Evolutionary conservation across 805 yeast genomes (phyloP), one percentile per base, ranked within the genome.

Genomic region (Monosporozyma yasuniensis): DNA sequence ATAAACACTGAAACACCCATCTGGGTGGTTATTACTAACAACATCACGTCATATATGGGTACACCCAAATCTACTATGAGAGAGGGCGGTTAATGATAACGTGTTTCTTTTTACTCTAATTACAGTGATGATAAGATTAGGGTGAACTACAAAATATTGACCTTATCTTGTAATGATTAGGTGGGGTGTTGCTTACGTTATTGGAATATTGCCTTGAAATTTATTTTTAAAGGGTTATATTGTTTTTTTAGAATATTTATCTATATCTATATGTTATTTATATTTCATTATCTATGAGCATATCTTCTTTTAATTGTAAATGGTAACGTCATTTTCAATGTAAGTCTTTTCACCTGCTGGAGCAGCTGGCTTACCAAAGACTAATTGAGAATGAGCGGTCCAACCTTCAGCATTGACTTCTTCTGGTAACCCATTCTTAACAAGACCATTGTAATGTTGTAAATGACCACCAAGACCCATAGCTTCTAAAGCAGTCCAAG

Each of bases 391-490:
- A 52, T 69, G 72, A 46, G 75, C 72, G 39, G 60, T 63, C 78
- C 78, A 75, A 46, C 63, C 59, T 46, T 59, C 61, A 48, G 78
- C 78, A 28, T 72, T 64, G 46, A 66, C 63, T 42, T 60, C 59
- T 53, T 68, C 66, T 28, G 41, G 47, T 54, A 71, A 54, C 44
- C 71, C 72, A 38, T 59, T 70, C 54, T 66, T 67, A 47, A 77
- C 72, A 44, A 66, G 64, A 47, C 69, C 74, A 62, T 73, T 74
- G 71, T 72, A 77, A 63, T 77, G 81, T 64, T 77, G 81, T 55
- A 77, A 66, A 56, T 74, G 75, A 52, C 72, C 77, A 54, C 80
- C 80, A 37, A 75, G 59, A 44, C 75, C 76, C 50, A 72, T 60
- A 30, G 66, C 68, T 47, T 69, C 67, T 32, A 77, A 64, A 25